Evolutionary conservation across 805 yeast genomes (phyloP), one percentile per base, ranked within the genome.

Genomic region (Blastobotrys americana): DNA sequence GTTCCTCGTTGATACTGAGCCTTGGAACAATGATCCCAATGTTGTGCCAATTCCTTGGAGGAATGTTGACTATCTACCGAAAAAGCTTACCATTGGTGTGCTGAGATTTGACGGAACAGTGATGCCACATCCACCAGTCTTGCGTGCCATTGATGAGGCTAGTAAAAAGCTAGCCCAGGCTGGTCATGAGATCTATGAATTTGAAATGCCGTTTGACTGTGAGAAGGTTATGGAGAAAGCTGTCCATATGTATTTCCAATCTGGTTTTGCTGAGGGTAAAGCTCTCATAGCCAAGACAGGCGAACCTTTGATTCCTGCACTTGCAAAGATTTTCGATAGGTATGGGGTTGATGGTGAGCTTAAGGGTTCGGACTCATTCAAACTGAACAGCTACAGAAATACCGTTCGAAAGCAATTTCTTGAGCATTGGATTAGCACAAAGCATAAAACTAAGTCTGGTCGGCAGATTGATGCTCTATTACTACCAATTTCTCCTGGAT

Each of bases 101-200:
- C 52, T 71, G 36, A 55, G 49, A 9, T 68, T 66, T 44, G 77
- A 75, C 53, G 70, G 69, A 8, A 54, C 62, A 18, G 65, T 70
- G 10, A 63, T 64, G 19, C 78, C 78, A 6, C 67, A 72, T 21
- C 75, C 79, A 6, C 77, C 77, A 3, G 63, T 74, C 9, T 47
- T 60, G 10, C 64, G 78, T 33, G 67, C 70, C 5, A 5, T 42
- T 17, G 28, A 28, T 10, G 57, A 60, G 37, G 22, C 25, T 45
- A 25, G 18, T 10, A 9, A 10, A 23, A 17, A 33, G 3, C 38
- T 43, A 6, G 21, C 20, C n/a, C 33, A 15, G n/a, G 70, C 70
- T 13, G 80, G 81, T 9, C 77, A 73, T 46, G 74, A 72, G 43
- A 67, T 74, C 13, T 64, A 76, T 42, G 72, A 71, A 37, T 69